phyloP scores from a whole-genome alignment of 225 moss, liverwort and hornwort genomes.

The Marchantia polymorpha region DNA sequence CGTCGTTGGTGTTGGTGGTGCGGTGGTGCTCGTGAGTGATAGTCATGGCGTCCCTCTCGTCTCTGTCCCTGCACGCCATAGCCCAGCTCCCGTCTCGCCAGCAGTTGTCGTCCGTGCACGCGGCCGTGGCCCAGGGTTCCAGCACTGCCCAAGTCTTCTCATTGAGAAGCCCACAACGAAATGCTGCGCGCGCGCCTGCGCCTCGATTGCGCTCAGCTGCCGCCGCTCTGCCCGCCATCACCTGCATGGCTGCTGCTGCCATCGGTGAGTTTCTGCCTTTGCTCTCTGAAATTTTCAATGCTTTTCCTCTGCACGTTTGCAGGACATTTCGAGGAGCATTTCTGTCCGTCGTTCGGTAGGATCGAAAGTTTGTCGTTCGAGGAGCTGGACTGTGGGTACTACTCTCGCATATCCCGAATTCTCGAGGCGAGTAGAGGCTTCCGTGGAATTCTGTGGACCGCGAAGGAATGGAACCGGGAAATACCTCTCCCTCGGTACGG shows the following conservation, averaged over 20 bases:
- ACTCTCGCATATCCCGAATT: background rate
- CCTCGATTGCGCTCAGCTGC: background rate
- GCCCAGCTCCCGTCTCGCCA: constrained; percentile 23
- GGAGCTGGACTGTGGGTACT: background rate
- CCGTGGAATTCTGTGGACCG: background rate
- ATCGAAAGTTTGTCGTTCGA: background rate
- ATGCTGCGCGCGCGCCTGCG: background rate
- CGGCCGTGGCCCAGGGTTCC: background rate
- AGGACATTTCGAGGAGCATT: background rate
- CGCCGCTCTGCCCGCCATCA: constrained; percentile 15
- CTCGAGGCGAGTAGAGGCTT: background rate
- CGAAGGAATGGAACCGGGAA: background rate
- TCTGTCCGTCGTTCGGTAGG: background rate
- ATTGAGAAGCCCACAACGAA: constrained; percentile 2
- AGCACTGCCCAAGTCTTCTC: background rate
- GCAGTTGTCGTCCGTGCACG: background rate
- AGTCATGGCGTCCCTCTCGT: constrained; percentile 20
- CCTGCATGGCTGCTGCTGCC: constrained; percentile 20
- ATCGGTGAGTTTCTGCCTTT: constrained; percentile 1
- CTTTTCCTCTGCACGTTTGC: too few relatives aligned
- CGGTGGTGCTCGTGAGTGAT: background rate
- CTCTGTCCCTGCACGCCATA: constrained; percentile 26
- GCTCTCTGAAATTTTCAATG: background rate
- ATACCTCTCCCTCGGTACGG: background rate
- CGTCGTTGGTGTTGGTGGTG: too few relatives aligned